Evolutionary conservation across 140 eudicot genomes (phyloP).

Genomic region (Ambrosia hybrid): DNA sequence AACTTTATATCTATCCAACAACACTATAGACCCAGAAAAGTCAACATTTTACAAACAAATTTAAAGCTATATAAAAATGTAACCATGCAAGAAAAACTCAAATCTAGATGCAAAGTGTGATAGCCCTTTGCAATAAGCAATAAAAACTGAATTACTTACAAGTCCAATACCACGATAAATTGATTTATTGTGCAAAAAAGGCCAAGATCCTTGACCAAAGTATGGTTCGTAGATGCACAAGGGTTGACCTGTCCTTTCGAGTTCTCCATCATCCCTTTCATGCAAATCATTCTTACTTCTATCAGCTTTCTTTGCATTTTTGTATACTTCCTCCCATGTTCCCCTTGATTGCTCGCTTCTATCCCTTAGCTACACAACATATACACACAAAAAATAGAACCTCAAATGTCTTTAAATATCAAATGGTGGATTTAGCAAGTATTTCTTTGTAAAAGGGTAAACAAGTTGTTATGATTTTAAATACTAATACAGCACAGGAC

Average conservation of each 20-base stretch:
- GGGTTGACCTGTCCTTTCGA: slow-evolving; percentile 87
- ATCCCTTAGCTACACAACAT: slow-evolving; percentile 68
- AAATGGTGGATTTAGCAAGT: neutral
- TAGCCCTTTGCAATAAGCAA: slow-evolving; percentile 9
- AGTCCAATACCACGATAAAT: slow-evolving; percentile 90
- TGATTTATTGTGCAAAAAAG: slow-evolving; percentile 74
- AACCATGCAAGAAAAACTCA: slow-evolving; percentile 16
- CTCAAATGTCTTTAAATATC: slow-evolving; percentile 9
- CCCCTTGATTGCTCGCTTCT: slow-evolving; percentile 86
- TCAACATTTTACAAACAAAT: neutral
- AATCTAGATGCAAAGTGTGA: slow-evolving; percentile 9
- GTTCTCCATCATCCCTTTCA: slow-evolving; percentile 96
- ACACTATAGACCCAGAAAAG: neutral
- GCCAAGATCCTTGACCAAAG: slow-evolving; percentile 95
- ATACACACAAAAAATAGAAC: neutral
- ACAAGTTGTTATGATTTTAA: too few species aligned
- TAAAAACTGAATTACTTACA: slow-evolving; percentile 48
- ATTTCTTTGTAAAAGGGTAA: neutral
- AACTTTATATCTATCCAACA: slow-evolving; percentile 3
- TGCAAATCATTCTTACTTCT: slow-evolving; percentile 75
- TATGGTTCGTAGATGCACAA: slow-evolving; percentile 89
- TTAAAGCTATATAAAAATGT: neutral
- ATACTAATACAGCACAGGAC: too few species aligned
- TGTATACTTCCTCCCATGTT: slow-evolving; percentile 94
- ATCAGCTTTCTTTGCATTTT: slow-evolving; percentile 76